Evolutionary conservation across 1,284 basidiomycete genomes (phyloP).

Genomic region (Rhodotorula sp.): DNA sequence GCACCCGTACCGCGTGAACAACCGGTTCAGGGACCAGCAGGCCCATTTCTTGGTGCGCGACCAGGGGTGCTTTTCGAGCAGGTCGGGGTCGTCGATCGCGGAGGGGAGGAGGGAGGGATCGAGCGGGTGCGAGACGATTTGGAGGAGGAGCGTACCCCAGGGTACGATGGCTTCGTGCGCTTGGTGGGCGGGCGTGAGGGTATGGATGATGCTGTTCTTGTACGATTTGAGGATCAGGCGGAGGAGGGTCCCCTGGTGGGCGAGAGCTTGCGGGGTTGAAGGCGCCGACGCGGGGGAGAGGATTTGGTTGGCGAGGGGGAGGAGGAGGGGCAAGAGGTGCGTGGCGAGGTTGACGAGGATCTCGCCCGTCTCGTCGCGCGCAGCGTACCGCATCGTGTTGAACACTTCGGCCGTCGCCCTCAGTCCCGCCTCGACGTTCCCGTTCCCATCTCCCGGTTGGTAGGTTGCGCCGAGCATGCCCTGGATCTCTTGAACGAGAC

Average conservation of each 20-base stretch:
- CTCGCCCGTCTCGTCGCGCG: conserved; percentile 32
- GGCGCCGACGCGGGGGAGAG: conserved; percentile 49
- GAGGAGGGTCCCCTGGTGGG: conserved; percentile 59
- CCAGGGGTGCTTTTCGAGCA: conserved; percentile 74
- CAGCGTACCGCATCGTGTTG: conserved; percentile 61
- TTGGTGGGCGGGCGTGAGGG: conserved; percentile 71
- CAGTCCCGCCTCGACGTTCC: conserved; percentile 73
- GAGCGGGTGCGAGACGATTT: conserved; percentile 66
- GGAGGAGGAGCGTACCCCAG: conserved; percentile 79
- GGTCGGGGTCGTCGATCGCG: conserved; percentile 61
- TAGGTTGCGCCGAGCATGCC: conserved; percentile 53
- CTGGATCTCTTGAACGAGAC: conserved; percentile 63
- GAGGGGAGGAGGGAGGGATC: conserved; percentile 62
- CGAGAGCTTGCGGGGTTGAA: conserved; percentile 51
- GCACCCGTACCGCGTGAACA: conserved; percentile 65
- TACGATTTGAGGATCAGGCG: conserved; percentile 80
- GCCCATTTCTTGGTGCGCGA: conserved; percentile 90
- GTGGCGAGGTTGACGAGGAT: conserved; percentile 61
- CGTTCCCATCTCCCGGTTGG: conserved; percentile 54
- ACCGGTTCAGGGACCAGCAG: conserved; percentile 57
- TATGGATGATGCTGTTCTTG: conserved; percentile 69
- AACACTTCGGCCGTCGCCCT: conserved; percentile 70
- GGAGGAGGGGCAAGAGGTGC: conserved; percentile 69
- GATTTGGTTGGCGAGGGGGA: conserved; percentile 65
- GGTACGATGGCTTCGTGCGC: conserved; percentile 66